Evolutionary conservation across 176 grass and related monocot genomes (phyloP).

Genomic region (Puccinellia tenuiflora): DNA sequence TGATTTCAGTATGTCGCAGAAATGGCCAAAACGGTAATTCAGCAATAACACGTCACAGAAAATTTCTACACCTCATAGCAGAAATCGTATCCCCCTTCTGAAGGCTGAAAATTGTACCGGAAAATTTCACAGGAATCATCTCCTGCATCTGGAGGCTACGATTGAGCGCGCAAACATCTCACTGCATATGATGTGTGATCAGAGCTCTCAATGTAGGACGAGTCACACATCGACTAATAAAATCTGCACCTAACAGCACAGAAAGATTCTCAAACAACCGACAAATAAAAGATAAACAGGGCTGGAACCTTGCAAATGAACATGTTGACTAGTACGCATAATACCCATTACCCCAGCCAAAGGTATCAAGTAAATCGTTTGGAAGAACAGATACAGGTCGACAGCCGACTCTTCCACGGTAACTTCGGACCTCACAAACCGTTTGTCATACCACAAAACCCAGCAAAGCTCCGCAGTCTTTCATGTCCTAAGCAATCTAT

Average conservation of each 20-base stretch:
- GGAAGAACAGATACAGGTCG: neutral
- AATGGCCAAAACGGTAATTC: no score
- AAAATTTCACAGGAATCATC: no score
- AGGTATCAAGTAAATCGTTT: constrained; percentile 17
- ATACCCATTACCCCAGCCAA: neutral
- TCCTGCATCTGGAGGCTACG: no score
- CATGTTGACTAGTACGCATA: neutral
- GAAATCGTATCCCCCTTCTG: no score
- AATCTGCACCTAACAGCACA: neutral
- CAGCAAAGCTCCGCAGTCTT: constrained; percentile 33
- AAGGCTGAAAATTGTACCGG: no score
- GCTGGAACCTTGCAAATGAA: neutral
- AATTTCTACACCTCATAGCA: no score
- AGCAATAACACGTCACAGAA: no score
- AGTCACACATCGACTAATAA: neutral
- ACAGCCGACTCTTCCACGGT: neutral
- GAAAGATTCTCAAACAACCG: neutral
- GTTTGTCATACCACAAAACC: constrained; percentile 2
- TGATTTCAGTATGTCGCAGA: no score
- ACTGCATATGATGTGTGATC: neutral
- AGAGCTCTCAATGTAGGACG: neutral
- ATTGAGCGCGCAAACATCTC: neutral
- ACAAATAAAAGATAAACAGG: neutral
- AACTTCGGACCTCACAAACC: constrained; percentile 1
- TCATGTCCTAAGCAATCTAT: constrained; percentile 44